A percentile compares a stretch with the other conserved stretches of the same genome.
phyloP scores from a whole-genome alignment of 2,329 filamentous ascomycete genomes.

The Paecilomyces sp. region DNA sequence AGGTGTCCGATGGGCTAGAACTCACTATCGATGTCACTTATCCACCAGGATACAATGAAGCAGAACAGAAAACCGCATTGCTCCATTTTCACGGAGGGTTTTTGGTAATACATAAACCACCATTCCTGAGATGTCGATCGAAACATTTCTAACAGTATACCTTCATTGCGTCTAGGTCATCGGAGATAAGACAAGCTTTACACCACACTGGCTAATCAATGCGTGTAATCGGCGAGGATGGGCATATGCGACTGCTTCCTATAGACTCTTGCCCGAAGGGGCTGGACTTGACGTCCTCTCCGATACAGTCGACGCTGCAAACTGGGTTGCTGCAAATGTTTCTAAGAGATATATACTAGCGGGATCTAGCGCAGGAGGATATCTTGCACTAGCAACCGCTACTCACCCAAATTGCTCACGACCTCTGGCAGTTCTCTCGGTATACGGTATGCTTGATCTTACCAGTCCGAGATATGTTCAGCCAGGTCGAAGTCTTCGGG shows the following conservation, averaged over 20 bases:
- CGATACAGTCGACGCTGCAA: constrained; percentile 4
- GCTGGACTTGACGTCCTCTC: constrained; percentile 3
- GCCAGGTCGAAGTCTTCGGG: background rate
- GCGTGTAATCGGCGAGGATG: constrained; percentile 5
- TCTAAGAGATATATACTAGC: constrained; percentile 5
- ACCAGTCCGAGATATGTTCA: background rate
- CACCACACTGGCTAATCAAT: constrained; percentile 6
- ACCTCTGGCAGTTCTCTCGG: background rate
- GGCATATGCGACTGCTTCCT: constrained; percentile 8
- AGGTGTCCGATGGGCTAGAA: too few species aligned
- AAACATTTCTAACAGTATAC: background rate
- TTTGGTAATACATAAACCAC: background rate
- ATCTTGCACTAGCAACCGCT: constrained; percentile 7
- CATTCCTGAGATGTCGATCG: background rate
- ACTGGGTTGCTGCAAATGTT: constrained; percentile 5
- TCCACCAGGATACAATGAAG: too few species aligned
- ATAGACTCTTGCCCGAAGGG: constrained; percentile 5
- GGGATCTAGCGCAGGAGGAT: constrained; percentile 9
- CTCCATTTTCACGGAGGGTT: background rate
- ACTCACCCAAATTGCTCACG: constrained; percentile 2
- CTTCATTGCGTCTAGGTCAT: background rate
- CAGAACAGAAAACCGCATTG: too few species aligned
- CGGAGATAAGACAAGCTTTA: background rate
- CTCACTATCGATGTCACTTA: too few species aligned
- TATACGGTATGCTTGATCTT: background rate